Conservation (phyloP, 2,329 filamentous ascomycete genomes). For the Paracoccidioides brasiliensis region DNA sequence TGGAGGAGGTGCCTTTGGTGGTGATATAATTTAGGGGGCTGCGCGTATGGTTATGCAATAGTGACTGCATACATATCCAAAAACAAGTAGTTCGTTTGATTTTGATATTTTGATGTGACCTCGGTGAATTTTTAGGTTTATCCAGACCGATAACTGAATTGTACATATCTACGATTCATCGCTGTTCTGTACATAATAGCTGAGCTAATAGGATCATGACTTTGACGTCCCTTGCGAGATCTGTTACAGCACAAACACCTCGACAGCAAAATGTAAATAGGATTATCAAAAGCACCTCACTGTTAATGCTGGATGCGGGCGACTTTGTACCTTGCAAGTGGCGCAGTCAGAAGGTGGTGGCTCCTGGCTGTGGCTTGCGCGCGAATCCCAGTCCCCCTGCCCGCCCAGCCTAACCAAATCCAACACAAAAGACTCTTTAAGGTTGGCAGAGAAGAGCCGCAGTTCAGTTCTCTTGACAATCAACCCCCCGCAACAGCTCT, state of each 20-base stretch:
- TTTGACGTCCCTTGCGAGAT: too few species aligned
- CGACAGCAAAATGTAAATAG: too few species aligned
- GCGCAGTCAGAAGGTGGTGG: not conserved
- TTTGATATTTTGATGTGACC: too few species aligned
- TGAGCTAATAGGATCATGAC: too few species aligned
- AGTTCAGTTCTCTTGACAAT: not conserved
- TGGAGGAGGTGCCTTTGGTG: slow-evolving; percentile 28
- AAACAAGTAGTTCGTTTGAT: too few species aligned
- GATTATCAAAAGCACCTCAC: too few species aligned
- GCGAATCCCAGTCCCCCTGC: too few species aligned
- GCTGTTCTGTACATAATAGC: not conserved
- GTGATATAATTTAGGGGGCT: slow-evolving; percentile 29
- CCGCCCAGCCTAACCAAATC: too few species aligned
- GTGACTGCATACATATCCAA: too few species aligned
- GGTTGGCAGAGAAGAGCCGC: not conserved
- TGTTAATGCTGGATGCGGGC: too few species aligned
- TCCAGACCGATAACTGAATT: not conserved
- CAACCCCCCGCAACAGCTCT: not conserved
- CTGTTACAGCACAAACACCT: too few species aligned
- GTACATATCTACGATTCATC: not conserved
- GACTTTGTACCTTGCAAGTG: too few species aligned
- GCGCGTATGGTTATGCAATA: not conserved
- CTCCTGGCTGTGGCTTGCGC: not conserved
- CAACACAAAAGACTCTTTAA: not conserved
- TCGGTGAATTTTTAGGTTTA: not conserved